A percentile compares a stretch with the other conserved stretches of the same genome.
These are phyloP conservation scores for Peterozyma xylosa DNA, from an alignment of 805 yeast genomes.

Conservation along the genomic window DNA sequence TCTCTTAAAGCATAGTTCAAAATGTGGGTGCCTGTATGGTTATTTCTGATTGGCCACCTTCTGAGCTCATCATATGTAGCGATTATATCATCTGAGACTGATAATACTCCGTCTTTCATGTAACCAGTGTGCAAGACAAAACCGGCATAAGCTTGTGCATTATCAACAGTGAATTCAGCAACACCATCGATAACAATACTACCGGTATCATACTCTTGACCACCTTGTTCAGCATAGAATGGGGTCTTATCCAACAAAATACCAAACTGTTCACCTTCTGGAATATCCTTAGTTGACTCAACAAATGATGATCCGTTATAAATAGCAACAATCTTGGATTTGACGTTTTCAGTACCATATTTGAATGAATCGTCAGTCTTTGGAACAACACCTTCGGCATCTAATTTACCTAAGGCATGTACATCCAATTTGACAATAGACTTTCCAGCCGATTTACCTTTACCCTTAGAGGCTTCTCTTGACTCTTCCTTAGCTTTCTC, in stretches of 20 bases:
- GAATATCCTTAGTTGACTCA: constrained; percentile 29
- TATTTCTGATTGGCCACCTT: constrained; percentile 94
- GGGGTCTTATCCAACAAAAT: constrained; percentile 82
- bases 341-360: constrained; percentile 63
- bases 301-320: constrained; percentile 61
- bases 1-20: constrained; percentile 83
- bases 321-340: constrained; percentile 64
- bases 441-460: constrained; percentile 54
- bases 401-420: constrained; percentile 74
- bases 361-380: constrained; percentile 81
- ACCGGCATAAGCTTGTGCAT: constrained; percentile 91
- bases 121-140: constrained; percentile 93
- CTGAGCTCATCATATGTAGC: constrained; percentile 89
- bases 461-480: constrained; percentile 91
- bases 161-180: constrained; percentile 82
- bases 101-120: constrained; percentile 66
- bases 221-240: constrained; percentile 98
- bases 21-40: constrained; percentile 97
- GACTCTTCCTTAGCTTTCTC: constrained; percentile 86
- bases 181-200: constrained; percentile 80
- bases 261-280: constrained; percentile 53
- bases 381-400: constrained; percentile 48
- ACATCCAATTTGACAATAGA: constrained; percentile 78
- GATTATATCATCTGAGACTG: constrained; percentile 63
- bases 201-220: constrained; percentile 97